Evolutionary conservation across 2,329 filamentous ascomycete genomes (phyloP), one percentile per base, ranked within the genome.

Genomic region (Epichloe baconii): DNA sequence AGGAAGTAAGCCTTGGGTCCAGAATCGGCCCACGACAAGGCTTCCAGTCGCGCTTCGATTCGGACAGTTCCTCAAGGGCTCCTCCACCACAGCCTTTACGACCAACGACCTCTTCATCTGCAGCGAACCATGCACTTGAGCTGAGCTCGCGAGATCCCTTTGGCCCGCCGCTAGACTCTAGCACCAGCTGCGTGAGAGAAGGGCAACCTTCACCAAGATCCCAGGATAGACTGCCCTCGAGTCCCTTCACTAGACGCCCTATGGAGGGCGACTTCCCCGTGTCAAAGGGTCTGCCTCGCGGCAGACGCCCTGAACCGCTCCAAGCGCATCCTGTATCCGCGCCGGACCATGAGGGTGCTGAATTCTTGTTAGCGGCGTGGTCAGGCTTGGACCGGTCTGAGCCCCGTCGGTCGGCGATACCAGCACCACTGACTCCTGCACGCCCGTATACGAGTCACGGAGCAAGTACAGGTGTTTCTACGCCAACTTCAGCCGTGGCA

Each of bases 191-290:
- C 36, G 40, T 53, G 34, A 43, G 52, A 6, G 48, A 44, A 10
- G 49, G 44, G 5, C 44, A 54, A 14, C 45, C 49, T 4, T 44
- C 58, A 21, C 46, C 52, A 8, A 52, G 42, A 10, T 52, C 49
- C 10, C 26, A 51, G 12, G 55, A 59, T 11, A 47, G 35, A 15
- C 48, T 53, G 3, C 54, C 57, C 6, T 50, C 41, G 6, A 68
- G 65, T 35, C 63, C 66, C 0, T 62, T 64, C 26, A 54, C 55
- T 4, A 58, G 56, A 10, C 55, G 54, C 3, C 58, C 60, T 0
- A 61, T 65, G 41, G 64, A 64, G 44, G 66, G 66, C 0, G 59
- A 64, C 8, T 69, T 68, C 19, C 65, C 66, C 2, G 46, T 63
- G 5, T 60, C 58, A 34, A 67, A 64, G 8, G 66, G 66, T 1